Evolutionary conservation across 2,329 filamentous ascomycete species (phyloP).

Genomic region (Exophiala aquamarina): DNA sequence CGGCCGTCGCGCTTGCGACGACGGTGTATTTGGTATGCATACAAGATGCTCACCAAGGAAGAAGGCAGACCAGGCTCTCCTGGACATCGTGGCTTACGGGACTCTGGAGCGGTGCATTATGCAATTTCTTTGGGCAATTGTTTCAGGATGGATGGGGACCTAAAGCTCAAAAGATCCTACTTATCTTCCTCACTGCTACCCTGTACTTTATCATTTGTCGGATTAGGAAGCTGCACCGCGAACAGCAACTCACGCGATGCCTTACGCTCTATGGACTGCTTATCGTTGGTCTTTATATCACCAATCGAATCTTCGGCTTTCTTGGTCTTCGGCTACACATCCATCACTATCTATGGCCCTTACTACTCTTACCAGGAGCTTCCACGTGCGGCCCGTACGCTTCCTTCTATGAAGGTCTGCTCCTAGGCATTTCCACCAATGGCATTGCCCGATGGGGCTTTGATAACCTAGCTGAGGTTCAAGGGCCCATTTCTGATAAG

Average conservation of each 20-base stretch:
- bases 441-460: constrained; percentile 65
- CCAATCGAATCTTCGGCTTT: constrained; percentile 21
- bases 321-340: constrained; percentile 55
- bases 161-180: constrained; percentile 37
- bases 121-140: constrained; percentile 54
- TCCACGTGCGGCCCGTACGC: constrained; percentile 59
- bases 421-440: constrained; percentile 63
- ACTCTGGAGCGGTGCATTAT: constrained; percentile 61
- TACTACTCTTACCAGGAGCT: constrained; percentile 61
- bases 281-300: background rate
- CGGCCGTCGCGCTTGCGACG: constrained; percentile 33
- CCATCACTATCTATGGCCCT: constrained; percentile 62
- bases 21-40: background rate
- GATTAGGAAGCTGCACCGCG: constrained; percentile 56
- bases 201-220: constrained; percentile 52
- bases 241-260: constrained; percentile 47
- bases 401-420: constrained; percentile 60
- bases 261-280: constrained; percentile 31
- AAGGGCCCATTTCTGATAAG: background rate
- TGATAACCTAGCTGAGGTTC: constrained; percentile 38
- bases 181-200: constrained; percentile 57
- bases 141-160: background rate
- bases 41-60: background rate
- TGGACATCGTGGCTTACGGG: constrained; percentile 58
- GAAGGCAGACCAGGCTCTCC: constrained; percentile 22